Conservation (phyloP, 2,329 filamentous ascomycete species). For the Ceratocystis eucalypticola region DNA sequence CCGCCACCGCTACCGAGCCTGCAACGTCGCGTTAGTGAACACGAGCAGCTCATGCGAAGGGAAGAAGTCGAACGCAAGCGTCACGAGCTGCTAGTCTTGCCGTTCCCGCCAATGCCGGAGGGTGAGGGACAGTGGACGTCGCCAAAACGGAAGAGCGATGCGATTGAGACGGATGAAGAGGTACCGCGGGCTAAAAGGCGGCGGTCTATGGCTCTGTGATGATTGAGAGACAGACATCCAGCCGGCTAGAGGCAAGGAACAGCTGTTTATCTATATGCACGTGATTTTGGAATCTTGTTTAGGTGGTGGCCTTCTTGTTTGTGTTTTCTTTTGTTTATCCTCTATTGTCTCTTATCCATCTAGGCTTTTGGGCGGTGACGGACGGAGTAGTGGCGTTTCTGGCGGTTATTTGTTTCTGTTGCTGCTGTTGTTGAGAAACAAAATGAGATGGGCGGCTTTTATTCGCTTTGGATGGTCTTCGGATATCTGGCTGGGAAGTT, state of each 20-base stretch:
- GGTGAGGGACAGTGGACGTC: neutral
- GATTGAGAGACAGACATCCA: neutral
- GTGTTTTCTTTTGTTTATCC: neutral
- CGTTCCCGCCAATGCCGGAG: conserved; percentile 32
- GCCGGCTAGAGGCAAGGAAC: no score
- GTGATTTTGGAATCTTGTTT: neutral
- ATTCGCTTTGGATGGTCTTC: neutral
- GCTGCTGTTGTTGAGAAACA: neutral
- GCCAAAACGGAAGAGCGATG: neutral
- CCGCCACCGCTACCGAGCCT: neutral
- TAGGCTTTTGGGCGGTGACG: no score
- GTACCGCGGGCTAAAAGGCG: conserved; percentile 2
- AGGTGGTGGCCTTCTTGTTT: neutral
- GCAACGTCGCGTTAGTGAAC: conserved; percentile 1
- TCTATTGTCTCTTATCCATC: no score
- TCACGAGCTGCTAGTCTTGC: conserved; percentile 25
- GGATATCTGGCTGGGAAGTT: neutral
- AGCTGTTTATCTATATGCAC: no score
- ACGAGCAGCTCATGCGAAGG: conserved; percentile 1
- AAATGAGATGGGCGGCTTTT: neutral
- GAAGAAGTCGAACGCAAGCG: conserved; percentile 2
- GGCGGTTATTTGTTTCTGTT: neutral
- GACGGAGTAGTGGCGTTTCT: neutral
- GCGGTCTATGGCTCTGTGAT: conserved; percentile 6
- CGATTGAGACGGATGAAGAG: neutral